Conservation (phyloP, 2,329 filamentous ascomycete species). For the Calcarisporium arbuscula region DNA sequence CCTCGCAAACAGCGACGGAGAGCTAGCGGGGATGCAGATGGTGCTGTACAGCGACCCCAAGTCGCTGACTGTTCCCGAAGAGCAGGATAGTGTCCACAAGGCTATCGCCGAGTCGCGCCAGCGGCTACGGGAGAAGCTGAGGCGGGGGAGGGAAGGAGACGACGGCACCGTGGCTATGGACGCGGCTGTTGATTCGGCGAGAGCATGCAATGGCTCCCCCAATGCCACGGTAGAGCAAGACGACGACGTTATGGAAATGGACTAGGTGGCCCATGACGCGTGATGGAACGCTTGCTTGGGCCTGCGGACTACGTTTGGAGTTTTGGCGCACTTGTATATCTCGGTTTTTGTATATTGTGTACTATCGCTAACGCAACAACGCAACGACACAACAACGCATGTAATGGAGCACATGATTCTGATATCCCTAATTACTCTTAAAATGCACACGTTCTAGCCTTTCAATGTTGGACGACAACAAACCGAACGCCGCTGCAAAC, state of each 20-base stretch:
- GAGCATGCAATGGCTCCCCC: neutral
- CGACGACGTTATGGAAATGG: conserved; percentile 63
- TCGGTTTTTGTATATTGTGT: too few species aligned
- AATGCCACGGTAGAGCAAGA: conserved; percentile 14
- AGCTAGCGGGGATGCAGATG: conserved; percentile 60
- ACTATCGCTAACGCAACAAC: too few species aligned
- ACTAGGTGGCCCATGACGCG: conserved; percentile 28
- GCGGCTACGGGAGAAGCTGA: conserved; percentile 56
- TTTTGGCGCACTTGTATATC: too few species aligned
- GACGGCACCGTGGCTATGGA: neutral
- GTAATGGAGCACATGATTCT: too few species aligned
- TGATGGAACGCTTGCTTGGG: too few species aligned
- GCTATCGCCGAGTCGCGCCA: conserved; percentile 76
- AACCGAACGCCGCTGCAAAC: too few species aligned
- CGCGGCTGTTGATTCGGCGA: conserved; percentile 1
- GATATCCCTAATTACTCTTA: too few species aligned
- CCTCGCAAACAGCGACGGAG: conserved; percentile 48
- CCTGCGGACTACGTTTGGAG: too few species aligned
- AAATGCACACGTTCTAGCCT: too few species aligned
- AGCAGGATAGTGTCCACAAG: conserved; percentile 71
- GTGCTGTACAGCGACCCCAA: conserved; percentile 79
- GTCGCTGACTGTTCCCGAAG: conserved; percentile 68
- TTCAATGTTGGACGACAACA: too few species aligned
- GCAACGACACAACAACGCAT: too few species aligned
- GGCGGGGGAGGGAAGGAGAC: conserved; percentile 27